phyloP scores from a whole-genome alignment of 768 basidiomycete genomes.

The Ephemerocybe angulata region DNA sequence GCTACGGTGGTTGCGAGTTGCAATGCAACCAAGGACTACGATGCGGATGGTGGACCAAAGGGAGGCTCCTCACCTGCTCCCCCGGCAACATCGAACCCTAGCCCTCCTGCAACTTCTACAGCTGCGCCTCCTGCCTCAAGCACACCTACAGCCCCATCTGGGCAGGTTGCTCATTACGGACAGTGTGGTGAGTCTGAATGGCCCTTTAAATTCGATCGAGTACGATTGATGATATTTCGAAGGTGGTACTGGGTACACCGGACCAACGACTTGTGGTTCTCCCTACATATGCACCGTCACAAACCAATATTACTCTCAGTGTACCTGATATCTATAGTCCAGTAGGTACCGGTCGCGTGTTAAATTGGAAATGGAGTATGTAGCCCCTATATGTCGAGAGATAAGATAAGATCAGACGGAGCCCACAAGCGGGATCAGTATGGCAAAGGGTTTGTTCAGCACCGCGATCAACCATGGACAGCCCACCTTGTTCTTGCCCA shows the following conservation, averaged over 20 bases:
- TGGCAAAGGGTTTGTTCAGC: background rate
- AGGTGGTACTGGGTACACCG: slow-evolving; percentile 21
- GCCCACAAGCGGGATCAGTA: background rate
- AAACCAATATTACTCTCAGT: slow-evolving; percentile 23
- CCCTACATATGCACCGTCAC: slow-evolving; percentile 19
- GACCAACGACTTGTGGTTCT: slow-evolving; percentile 21
- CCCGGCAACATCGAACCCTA: background rate
- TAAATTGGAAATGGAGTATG: too few relatives aligned
- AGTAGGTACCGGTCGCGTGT: too few relatives aligned
- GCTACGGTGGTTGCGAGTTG: background rate
- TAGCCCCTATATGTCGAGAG: background rate
- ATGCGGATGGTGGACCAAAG: background rate
- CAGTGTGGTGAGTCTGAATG: background rate
- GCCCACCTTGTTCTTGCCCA: background rate
- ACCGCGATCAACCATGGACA: background rate
- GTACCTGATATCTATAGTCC: background rate
- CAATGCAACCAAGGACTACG: slow-evolving; percentile 7
- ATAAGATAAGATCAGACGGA: background rate
- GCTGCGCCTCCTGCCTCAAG: background rate
- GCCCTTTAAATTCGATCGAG: background rate
- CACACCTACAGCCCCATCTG: background rate
- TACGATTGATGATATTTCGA: background rate
- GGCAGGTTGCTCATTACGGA: background rate
- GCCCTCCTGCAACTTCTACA: background rate
- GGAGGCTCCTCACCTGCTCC: background rate